These are phyloP conservation scores for Epichloe amarillans DNA, from an alignment of 2,329 filamentous ascomycete species.

Conservation along the genomic window DNA sequence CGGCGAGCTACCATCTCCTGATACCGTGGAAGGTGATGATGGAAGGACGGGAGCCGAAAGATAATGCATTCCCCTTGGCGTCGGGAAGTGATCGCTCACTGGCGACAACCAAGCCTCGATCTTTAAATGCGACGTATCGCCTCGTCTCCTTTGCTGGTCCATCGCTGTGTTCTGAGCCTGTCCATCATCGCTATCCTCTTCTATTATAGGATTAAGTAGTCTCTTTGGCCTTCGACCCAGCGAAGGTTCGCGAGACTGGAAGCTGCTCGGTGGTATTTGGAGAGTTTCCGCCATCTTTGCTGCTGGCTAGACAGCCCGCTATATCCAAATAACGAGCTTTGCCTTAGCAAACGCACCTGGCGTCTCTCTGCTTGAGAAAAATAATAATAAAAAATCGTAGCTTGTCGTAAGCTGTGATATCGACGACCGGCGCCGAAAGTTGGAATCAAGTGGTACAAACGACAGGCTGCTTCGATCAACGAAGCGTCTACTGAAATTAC, in stretches of 20 bases:
- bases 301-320: conserved; percentile 12
- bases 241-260: conserved; percentile 37
- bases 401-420: conserved; percentile 8
- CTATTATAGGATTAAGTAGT: conserved; percentile 53
- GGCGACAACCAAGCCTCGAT: conserved; percentile 47
- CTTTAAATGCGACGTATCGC: conserved; percentile 30
- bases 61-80: conserved; percentile 54
- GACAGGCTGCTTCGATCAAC: conserved; percentile 33
- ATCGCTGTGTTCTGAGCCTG: conserved; percentile 10
- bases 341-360: background rate
- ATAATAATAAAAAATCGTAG: conserved; percentile 1
- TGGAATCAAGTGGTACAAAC: conserved; percentile 15
- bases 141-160: conserved; percentile 14
- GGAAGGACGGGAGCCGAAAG: conserved; percentile 49
- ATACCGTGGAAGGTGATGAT: conserved; percentile 44
- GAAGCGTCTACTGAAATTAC: conserved; percentile 22
- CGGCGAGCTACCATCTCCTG: conserved; percentile 39
- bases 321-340: conserved; percentile 15
- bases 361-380: background rate
- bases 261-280: conserved; percentile 15
- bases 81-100: conserved; percentile 54
- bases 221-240: conserved; percentile 40
- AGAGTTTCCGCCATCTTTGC: conserved; percentile 31
- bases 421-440: conserved; percentile 25
- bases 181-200: conserved; percentile 35